A percentile compares a stretch with the other conserved stretches of the same genome.
Evolutionary conservation across 495 filamentous ascomycete species (phyloP).

Genomic region (Staphylotrichum tortipilum): DNA sequence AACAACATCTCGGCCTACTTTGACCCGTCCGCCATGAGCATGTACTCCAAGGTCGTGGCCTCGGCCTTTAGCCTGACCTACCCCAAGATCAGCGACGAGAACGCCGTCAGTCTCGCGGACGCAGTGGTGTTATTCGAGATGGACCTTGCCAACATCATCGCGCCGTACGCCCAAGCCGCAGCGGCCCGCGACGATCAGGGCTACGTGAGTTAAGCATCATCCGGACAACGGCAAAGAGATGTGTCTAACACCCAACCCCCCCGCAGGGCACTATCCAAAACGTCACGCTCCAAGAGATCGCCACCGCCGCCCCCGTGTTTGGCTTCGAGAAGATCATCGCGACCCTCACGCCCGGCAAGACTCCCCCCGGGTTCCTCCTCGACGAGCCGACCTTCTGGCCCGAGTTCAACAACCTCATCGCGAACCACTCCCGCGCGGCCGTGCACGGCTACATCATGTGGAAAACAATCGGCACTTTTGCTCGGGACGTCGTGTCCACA

Average conservation of each 20-base stretch:
- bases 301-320: slow-evolving; percentile 46
- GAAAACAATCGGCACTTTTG: neutral
- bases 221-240: no score
- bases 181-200: neutral
- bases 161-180: neutral
- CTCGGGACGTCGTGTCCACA: neutral
- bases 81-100: slow-evolving; percentile 1
- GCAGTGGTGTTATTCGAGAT: neutral
- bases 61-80: neutral
- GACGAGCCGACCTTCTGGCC: slow-evolving; percentile 19
- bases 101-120: neutral
- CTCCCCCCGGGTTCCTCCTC: slow-evolving; percentile 44
- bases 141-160: neutral
- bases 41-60: slow-evolving; percentile 14
- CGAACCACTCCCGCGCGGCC: slow-evolving; percentile 3
- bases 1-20: slow-evolving; percentile 8
- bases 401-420: neutral
- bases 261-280: slow-evolving; percentile 21
- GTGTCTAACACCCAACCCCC: no score
- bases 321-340: slow-evolving; percentile 45
- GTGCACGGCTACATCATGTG: neutral
- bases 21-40: slow-evolving; percentile 50
- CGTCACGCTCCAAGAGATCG: slow-evolving; percentile 38
- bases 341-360: slow-evolving; percentile 42
- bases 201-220: neutral